Conservation (phyloP, 306 rosid species). For the Cyclanthera cordifolia region DNA sequence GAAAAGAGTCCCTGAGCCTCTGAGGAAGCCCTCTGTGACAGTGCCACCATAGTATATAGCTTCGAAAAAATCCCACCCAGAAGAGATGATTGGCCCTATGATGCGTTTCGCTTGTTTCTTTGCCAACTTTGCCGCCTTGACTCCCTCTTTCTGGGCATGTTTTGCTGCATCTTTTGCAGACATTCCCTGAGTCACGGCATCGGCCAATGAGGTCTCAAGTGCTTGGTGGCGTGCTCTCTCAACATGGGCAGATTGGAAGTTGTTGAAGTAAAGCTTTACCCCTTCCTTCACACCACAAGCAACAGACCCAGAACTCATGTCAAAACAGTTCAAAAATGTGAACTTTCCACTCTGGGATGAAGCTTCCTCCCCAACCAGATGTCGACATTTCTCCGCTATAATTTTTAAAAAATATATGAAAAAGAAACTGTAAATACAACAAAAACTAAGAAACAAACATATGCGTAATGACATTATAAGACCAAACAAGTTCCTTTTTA, state of each 20-base stretch:
- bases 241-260: slow-evolving; percentile 57
- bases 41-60: slow-evolving; percentile 78
- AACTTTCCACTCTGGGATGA: slow-evolving; percentile 76
- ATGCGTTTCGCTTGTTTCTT: slow-evolving; percentile 51
- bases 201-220: slow-evolving; percentile 37
- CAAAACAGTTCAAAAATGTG: slow-evolving; percentile 63
- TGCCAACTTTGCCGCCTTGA: slow-evolving; percentile 69
- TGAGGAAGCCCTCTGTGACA: slow-evolving; percentile 44
- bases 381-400: slow-evolving; percentile 83
- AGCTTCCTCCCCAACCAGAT: slow-evolving; percentile 61
- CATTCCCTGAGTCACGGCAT: slow-evolving; percentile 47
- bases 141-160: slow-evolving; percentile 50
- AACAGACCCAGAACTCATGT: slow-evolving; percentile 53
- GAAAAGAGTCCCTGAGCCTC: slow-evolving; percentile 68
- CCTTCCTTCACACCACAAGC: slow-evolving; percentile 78
- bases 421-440: not conserved
- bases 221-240: slow-evolving; percentile 45
- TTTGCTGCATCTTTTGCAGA: slow-evolving; percentile 41
- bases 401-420: not conserved
- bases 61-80: slow-evolving; percentile 88
- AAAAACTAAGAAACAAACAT: not conserved
- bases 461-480: not conserved
- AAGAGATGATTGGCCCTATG: slow-evolving; percentile 70
- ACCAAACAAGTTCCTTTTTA: not conserved
- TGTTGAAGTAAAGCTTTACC: slow-evolving; percentile 62